Base-by-base conservation (phyloP, 2,329 filamentous ascomycete genomes). In the Paecilomyces formosus region DNA sequence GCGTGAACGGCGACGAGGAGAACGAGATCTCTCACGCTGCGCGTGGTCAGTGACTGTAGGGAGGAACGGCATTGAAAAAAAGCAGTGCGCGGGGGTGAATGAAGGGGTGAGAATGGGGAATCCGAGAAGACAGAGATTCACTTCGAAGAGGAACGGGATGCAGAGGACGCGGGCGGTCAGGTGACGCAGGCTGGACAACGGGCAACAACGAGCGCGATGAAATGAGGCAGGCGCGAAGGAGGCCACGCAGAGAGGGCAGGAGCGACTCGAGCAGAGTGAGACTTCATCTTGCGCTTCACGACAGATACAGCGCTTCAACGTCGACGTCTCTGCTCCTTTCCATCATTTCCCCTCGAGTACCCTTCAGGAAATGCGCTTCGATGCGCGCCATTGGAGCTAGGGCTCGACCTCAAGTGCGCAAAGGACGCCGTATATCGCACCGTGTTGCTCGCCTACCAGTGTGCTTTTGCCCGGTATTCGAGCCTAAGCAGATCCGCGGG, bases 11-110 rank as follows among this genome's bases (percentile, higher is more conserved):
- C 81, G 82, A 74, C 82, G 81, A 65, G 82, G 82, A 59, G 82
- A 85, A 74, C 84, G 83, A 68, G 84, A 85, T 69, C 84, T 89
- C 85, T 95, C 90, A 76, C 90, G 89, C 89, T 93, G 81, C 57
- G 69, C 65, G 60, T 65, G 66, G 66, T 77, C 68, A 74, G 74
- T 72, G 62, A 66, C 64, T 69, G 57, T 64, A 64, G 61, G 65
- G 61, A 60, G 64, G 64, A 22, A 52, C 50, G 50, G 50, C 67
- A 70, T 70, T 55, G 61, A 57, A 58, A 54, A 54, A 26, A 30
- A 6, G 39, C 30, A 61, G 60, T 57, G 56, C 56, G 59, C 50
- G 62, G 55, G 58, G 28, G 55, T 56, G 31, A 58, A 58, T 56
- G 22, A 30, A 26, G 53, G 53, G 12, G n/a, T 18, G 45, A 56